Conservation (phyloP, 306 rosid genomes). For the Castanospermum australe region DNA sequence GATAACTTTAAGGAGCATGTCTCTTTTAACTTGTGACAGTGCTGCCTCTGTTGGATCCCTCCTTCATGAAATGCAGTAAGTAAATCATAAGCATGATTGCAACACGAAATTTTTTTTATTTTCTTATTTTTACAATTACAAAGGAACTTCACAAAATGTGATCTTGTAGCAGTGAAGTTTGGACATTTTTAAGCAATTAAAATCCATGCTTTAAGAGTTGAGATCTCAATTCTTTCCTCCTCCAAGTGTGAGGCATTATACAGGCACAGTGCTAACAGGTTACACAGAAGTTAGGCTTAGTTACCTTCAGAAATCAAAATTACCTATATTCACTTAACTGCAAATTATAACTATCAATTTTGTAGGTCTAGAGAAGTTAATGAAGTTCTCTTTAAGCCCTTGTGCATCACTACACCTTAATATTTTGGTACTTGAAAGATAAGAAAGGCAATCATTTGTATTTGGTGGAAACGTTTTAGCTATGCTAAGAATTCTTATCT, state of each 20-base stretch:
- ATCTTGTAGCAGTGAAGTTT: neutral
- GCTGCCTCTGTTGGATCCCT: neutral
- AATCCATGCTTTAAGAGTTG: neutral
- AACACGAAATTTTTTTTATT: neutral
- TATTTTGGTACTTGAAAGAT: neutral
- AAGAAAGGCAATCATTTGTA: neutral
- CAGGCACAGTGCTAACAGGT: neutral
- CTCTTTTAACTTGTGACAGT: neutral
- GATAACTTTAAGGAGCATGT: neutral
- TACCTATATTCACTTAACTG: neutral
- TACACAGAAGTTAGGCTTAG: neutral
- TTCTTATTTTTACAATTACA: neutral
- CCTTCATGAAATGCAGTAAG: neutral
- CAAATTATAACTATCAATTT: neutral
- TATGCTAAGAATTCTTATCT: neutral
- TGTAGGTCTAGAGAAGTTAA: neutral
- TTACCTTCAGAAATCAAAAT: neutral
- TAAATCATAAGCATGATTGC: neutral
- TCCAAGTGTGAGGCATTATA: neutral
- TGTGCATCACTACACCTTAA: neutral
- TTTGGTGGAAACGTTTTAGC: conserved; percentile 3
- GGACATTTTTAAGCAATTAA: neutral
- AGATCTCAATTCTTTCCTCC: neutral
- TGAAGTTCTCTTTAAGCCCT: neutral
- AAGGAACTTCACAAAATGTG: neutral